A percentile compares a stretch with the other conserved stretches of the same genome.
These are phyloP conservation scores for Vaccinium myrtillus DNA, from an alignment of 148 eudicot genomes.

Conservation along the genomic window DNA sequence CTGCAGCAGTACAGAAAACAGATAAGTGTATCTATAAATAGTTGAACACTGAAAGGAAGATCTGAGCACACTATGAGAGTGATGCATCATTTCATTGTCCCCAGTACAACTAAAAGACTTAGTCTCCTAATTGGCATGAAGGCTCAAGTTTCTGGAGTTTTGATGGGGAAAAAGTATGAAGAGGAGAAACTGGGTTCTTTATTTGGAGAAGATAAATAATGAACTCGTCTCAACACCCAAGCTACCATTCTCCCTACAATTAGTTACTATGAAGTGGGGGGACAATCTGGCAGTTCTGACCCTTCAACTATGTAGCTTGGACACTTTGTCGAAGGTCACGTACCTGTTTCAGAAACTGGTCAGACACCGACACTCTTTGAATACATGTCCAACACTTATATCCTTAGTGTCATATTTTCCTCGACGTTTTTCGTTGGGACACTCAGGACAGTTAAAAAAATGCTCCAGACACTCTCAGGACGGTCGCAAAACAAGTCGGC, in stretches of 20 bases:
- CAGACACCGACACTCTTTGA: no score
- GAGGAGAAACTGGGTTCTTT: neutral
- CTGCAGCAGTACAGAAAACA: slow-evolving; percentile 32
- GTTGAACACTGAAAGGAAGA: neutral
- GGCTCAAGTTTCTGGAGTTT: neutral
- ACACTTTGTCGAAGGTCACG: no score
- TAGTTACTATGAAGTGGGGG: neutral
- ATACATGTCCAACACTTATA: no score
- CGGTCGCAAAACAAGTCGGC: no score
- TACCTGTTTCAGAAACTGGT: no score
- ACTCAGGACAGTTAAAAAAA: no score
- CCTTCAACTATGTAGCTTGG: no score
- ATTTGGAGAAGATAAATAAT: neutral
- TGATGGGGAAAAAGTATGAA: neutral
- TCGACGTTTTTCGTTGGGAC: no score
- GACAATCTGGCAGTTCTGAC: neutral
- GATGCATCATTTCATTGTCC: neutral
- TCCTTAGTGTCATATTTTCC: no score
- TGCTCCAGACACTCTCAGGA: no score
- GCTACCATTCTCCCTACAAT: neutral
- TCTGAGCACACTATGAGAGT: neutral
- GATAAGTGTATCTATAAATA: neutral
- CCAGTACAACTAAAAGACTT: no score
- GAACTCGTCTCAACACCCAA: slow-evolving; percentile 8
- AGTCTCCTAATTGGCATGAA: neutral